Evolutionary conservation across 345 rosid species (phyloP).

Genomic region (Viola odorata): DNA sequence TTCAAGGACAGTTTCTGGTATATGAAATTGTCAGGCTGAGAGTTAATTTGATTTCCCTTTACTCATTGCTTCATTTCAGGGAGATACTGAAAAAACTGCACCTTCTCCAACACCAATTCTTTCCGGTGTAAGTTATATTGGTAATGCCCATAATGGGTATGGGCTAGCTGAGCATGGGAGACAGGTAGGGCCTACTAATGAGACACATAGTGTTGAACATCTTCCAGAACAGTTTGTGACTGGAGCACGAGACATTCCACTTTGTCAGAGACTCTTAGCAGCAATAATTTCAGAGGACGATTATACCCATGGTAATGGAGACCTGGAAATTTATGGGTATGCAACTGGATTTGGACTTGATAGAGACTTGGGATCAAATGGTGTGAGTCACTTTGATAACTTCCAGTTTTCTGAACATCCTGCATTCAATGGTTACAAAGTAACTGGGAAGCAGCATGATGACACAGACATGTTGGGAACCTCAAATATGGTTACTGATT

Average conservation of each 20-base stretch:
- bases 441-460: slow-evolving; percentile 42
- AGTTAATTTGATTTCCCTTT: neutral
- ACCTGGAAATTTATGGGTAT: slow-evolving; percentile 42
- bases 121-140: slow-evolving; percentile 22
- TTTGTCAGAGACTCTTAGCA: slow-evolving; percentile 75
- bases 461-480: slow-evolving; percentile 39
- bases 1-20: neutral
- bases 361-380: slow-evolving; percentile 53
- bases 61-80: slow-evolving; percentile 29
- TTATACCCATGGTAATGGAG: slow-evolving; percentile 38
- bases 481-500: slow-evolving; percentile 32
- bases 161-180: slow-evolving; percentile 29
- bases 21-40: neutral
- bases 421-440: slow-evolving; percentile 44
- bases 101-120: slow-evolving; percentile 17
- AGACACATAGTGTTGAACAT: slow-evolving; percentile 24
- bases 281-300: slow-evolving; percentile 82
- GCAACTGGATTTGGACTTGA: slow-evolving; percentile 53
- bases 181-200: slow-evolving; percentile 21
- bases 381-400: slow-evolving; percentile 42
- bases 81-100: slow-evolving; percentile 23
- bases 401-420: slow-evolving; percentile 27
- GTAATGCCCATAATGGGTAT: slow-evolving; percentile 25
- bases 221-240: slow-evolving; percentile 28
- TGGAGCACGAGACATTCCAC: slow-evolving; percentile 41